Conservation (phyloP, 2,329 filamentous ascomycete species). For the Aureobasidium namibiae region DNA sequence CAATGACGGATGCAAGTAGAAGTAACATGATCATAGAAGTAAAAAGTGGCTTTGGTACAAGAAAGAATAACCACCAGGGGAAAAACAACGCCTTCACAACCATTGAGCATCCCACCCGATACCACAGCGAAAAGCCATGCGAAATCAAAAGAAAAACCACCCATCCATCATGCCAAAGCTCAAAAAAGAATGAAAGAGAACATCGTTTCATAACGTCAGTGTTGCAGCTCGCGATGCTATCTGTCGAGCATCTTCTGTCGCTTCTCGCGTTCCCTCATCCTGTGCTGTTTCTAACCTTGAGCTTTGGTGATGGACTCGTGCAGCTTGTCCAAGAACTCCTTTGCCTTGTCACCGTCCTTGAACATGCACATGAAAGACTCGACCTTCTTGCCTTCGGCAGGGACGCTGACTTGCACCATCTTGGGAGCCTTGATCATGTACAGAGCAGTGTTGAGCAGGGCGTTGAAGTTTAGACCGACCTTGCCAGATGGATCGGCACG, state of each 20-base stretch:
- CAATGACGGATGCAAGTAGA: no score
- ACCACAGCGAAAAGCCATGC: background rate
- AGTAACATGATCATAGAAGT: no score
- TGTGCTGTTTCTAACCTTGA: background rate
- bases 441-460: conserved; percentile 50
- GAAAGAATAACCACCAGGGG: background rate
- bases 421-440: conserved; percentile 31
- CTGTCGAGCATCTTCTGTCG: background rate
- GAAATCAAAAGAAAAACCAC: background rate
- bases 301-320: conserved; percentile 38
- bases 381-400: conserved; percentile 48
- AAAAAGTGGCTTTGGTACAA: background rate
- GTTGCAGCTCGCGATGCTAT: background rate
- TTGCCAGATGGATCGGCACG: conserved; percentile 69
- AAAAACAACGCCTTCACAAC: background rate
- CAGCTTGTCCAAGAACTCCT: conserved; percentile 37
- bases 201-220: background rate
- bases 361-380: conserved; percentile 67
- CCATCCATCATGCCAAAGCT: background rate
- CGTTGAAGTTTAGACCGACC: conserved; percentile 61
- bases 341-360: conserved; percentile 48
- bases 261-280: background rate
- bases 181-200: background rate
- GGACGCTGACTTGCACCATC: conserved; percentile 44
- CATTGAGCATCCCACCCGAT: background rate